Evolutionary conservation across 1,284 basidiomycete species (phyloP).

Genomic region (Pseudozyma sp.): DNA sequence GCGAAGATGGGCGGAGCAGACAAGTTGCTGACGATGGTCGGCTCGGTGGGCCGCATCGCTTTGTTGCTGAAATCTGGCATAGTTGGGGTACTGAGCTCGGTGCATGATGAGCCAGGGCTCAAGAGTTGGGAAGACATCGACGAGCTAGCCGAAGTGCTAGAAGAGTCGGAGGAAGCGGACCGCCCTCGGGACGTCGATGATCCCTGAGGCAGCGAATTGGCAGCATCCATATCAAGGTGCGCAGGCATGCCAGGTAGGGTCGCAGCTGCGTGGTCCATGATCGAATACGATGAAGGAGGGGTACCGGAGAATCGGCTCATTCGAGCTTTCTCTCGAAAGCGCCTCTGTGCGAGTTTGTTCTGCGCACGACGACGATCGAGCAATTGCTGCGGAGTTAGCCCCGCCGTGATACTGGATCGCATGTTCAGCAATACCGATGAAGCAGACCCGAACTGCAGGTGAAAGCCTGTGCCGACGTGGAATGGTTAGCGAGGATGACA

Average conservation of each 20-base stretch:
- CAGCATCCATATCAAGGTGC: constrained; percentile 19
- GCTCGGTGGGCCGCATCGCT: neutral
- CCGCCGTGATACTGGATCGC: constrained; percentile 41
- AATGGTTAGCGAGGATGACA: neutral
- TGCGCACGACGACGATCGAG: constrained; percentile 50
- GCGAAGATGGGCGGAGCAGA: neutral
- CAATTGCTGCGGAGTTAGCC: constrained; percentile 45
- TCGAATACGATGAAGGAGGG: constrained; percentile 2
- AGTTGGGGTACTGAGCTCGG: constrained; percentile 28
- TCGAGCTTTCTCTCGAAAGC: constrained; percentile 44
- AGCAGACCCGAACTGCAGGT: neutral
- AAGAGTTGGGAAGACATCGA: constrained; percentile 25
- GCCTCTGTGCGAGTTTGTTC: constrained; percentile 51
- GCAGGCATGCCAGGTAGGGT: constrained; percentile 9
- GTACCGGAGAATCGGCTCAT: constrained; percentile 21
- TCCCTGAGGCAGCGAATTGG: neutral
- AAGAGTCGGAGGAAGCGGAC: constrained; percentile 31
- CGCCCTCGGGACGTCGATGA: constrained; percentile 5
- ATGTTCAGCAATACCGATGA: constrained; percentile 7
- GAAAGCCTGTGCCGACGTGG: neutral
- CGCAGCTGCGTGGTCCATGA: constrained; percentile 9
- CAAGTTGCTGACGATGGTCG: neutral
- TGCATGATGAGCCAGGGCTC: constrained; percentile 29
- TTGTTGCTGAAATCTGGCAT: constrained; percentile 16
- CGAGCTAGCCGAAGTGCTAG: constrained; percentile 7